Conservation (phyloP, 228 moss, liverwort and hornwort genomes). For the Sphagnum fallax region DNA sequence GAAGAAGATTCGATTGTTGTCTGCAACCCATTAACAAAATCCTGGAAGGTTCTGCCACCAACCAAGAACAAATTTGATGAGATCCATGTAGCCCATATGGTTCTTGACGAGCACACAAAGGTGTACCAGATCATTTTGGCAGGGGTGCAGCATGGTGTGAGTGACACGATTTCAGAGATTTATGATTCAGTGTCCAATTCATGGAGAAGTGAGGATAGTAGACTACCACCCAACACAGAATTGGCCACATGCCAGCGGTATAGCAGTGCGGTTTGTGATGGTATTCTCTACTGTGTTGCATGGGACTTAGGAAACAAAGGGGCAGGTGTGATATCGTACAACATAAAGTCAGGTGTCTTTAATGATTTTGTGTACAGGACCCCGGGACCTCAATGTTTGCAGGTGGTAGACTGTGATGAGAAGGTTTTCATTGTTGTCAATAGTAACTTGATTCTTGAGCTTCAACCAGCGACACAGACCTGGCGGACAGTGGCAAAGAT, state of each 20-base stretch:
- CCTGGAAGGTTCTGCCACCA: constrained; percentile 11
- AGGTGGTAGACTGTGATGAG: constrained; percentile 9
- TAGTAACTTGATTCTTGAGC: constrained; percentile 12
- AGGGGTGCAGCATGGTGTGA: constrained; percentile 6
- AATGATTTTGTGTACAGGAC: constrained; percentile 12
- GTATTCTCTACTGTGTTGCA: constrained; percentile 13
- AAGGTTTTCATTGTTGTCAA: constrained; percentile 12
- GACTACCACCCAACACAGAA: constrained; percentile 4
- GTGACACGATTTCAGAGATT: constrained; percentile 8
- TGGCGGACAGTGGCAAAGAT: constrained; percentile 5
- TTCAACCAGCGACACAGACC: constrained; percentile 2
- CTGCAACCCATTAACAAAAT: constrained; percentile 12
- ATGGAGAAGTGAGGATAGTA: constrained; percentile 9
- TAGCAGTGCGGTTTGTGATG: constrained; percentile 10
- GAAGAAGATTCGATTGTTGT: constrained; percentile 10
- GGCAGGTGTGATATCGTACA: constrained; percentile 8
- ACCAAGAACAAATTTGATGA: constrained; percentile 12
- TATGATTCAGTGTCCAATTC: constrained; percentile 2
- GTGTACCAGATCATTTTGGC: constrained; percentile 12
- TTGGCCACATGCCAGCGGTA: constrained; percentile 9
- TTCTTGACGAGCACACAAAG: constrained; percentile 5
- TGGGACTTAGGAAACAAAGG: constrained; percentile 14
- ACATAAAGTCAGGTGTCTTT: constrained; percentile 8
- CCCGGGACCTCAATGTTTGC: constrained; percentile 13
- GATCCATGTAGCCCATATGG: constrained; percentile 9